phyloP scores from a whole-genome alignment of 768 basidiomycete genomes.

The Russula brevipes region DNA sequence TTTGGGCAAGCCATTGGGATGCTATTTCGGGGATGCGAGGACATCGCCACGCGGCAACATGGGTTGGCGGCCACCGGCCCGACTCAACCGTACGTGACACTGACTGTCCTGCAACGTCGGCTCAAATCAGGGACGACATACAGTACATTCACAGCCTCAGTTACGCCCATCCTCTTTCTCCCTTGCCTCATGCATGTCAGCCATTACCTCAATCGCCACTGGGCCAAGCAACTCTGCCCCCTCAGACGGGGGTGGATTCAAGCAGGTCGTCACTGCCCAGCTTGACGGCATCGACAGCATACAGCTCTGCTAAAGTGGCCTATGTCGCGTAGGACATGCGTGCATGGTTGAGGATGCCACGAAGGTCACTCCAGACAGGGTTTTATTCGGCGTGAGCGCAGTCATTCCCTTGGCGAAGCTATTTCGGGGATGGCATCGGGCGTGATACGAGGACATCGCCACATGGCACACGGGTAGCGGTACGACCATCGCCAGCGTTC shows the following conservation, averaged over 20 bases:
- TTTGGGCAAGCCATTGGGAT: no score
- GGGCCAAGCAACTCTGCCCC: conserved; percentile 71
- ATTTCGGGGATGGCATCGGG: not conserved
- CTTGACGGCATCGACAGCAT: conserved; percentile 39
- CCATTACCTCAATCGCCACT: conserved; percentile 80
- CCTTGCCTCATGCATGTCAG: conserved; percentile 62
- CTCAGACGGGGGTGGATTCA: conserved; percentile 57
- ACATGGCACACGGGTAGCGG: not conserved
- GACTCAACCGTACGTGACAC: no score
- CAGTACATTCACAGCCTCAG: conserved; percentile 34
- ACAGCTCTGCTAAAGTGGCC: conserved; percentile 60
- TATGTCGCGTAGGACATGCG: conserved; percentile 52
- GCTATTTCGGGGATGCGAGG: no score
- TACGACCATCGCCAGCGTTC: not conserved
- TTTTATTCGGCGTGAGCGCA: conserved; percentile 83
- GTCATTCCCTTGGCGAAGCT: conserved; percentile 76
- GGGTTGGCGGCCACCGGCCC: no score
- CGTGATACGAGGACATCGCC: conserved; percentile 9
- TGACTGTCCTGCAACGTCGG: no score
- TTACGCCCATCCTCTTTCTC: conserved; percentile 40
- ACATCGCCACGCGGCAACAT: no score
- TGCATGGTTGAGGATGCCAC: conserved; percentile 69
- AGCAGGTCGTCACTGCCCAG: not conserved
- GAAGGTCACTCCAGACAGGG: conserved; percentile 94
- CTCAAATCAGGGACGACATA: conserved; percentile 18